phyloP scores from a whole-genome alignment of 345 rosid genomes.

The Mercurialis annua region DNA sequence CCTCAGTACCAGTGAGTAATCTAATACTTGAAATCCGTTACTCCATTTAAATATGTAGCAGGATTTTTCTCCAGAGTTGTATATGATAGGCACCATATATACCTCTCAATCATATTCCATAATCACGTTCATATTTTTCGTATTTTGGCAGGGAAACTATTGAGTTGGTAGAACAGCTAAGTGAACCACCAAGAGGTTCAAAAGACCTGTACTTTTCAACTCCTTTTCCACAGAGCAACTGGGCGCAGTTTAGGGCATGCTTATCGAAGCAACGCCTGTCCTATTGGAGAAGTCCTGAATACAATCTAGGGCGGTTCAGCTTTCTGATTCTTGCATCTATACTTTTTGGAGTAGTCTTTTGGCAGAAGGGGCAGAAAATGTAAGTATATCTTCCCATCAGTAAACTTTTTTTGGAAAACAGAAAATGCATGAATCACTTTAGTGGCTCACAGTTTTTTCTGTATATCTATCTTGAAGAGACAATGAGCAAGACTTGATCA shows the following conservation, averaged over 20 bases:
- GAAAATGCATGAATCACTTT: not conserved
- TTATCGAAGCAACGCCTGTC: slow-evolving; percentile 40
- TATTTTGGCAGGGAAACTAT: not conserved
- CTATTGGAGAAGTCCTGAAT: slow-evolving; percentile 41
- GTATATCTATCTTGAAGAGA: slow-evolving; percentile 27
- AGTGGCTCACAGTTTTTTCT: too few species aligned
- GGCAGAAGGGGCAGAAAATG: slow-evolving; percentile 41
- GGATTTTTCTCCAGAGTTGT: too few species aligned
- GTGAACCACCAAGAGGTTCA: slow-evolving; percentile 21
- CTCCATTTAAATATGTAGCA: too few species aligned
- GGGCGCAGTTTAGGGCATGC: slow-evolving; percentile 41
- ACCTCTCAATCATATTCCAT: too few species aligned
- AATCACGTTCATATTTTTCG: too few species aligned
- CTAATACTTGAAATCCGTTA: too few species aligned
- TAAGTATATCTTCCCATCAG: slow-evolving; percentile 13
- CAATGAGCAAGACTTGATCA: slow-evolving; percentile 47
- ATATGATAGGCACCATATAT: too few species aligned
- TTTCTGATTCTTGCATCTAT: slow-evolving; percentile 18
- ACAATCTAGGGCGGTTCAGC: slow-evolving; percentile 28
- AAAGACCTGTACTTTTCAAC: slow-evolving; percentile 25
- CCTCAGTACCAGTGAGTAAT: slow-evolving; percentile 46
- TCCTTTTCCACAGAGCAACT: slow-evolving; percentile 22
- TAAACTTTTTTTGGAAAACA: too few species aligned
- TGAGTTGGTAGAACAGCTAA: slow-evolving; percentile 21
- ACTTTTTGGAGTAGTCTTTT: slow-evolving; percentile 30